Evolutionary conservation across 2,329 filamentous ascomycete genomes (phyloP).

Genomic region (Neofusicoccum kwambonambiense): DNA sequence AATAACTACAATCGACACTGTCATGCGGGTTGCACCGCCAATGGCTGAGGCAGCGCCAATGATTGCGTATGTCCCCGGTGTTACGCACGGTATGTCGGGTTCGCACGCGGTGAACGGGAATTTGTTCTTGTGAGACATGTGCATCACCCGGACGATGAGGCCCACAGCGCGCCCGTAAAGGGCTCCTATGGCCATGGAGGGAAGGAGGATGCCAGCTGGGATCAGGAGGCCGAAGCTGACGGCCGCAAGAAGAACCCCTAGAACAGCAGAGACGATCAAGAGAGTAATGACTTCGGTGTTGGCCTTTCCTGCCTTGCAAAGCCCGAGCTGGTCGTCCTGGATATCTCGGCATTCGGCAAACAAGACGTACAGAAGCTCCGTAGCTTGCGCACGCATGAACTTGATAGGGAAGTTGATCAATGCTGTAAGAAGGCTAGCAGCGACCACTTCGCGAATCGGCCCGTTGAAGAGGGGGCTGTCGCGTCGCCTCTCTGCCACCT

Average conservation of each 20-base stretch:
- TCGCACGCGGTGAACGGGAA: slow-evolving; percentile 78
- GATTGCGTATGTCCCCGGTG: slow-evolving; percentile 93
- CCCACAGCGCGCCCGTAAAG: slow-evolving; percentile 86
- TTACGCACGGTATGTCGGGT: slow-evolving; percentile 83
- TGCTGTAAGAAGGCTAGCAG: slow-evolving; percentile 79
- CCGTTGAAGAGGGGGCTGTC: slow-evolving; percentile 60
- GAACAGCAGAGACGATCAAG: slow-evolving; percentile 74
- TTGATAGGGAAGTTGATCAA: slow-evolving; percentile 93
- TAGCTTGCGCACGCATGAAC: slow-evolving; percentile 91
- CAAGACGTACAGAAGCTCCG: slow-evolving; percentile 85
- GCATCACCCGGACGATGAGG: slow-evolving; percentile 85
- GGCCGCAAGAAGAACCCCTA: slow-evolving; percentile 81
- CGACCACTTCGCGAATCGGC: slow-evolving; percentile 75
- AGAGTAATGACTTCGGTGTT: slow-evolving; percentile 80
- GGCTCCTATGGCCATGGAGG: slow-evolving; percentile 93
- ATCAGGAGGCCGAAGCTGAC: slow-evolving; percentile 93
- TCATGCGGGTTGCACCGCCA: slow-evolving; percentile 91
- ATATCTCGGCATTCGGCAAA: slow-evolving; percentile 87
- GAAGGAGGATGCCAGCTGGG: slow-evolving; percentile 91
- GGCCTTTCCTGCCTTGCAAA: slow-evolving; percentile 84
- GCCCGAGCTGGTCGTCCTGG: slow-evolving; percentile 80
- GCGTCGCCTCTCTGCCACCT: slow-evolving; percentile 66
- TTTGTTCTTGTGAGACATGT: slow-evolving; percentile 72
- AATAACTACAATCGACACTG: slow-evolving; percentile 96
- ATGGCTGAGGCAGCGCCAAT: slow-evolving; percentile 94